Evolutionary conservation across 169 alveolate species (phyloP), one percentile per base, ranked within the genome.

Genomic region (Plasmodium gonderi): DNA sequence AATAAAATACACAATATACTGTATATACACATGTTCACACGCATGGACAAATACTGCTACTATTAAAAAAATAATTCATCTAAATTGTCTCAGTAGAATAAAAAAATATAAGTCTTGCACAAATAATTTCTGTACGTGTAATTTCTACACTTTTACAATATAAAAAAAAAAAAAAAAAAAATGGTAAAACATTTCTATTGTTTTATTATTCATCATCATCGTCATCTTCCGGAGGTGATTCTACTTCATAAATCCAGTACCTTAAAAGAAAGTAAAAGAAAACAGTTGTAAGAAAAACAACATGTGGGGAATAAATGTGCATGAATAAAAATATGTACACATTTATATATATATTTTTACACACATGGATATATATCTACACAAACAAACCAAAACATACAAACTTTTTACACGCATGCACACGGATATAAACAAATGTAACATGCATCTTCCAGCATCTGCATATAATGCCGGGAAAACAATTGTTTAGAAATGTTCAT

Each of bases 171-270:
- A 26, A 20, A 77, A 78, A 79, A 79, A 79, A 69, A 69, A 69
- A 72, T 72, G 5, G 78, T 36, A 44, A 45, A 44, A 44, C 23
- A 85, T 69, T 79, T 2, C 45, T 42, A 6, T 80, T 75, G 40
- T 38, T 64, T 26, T 76, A 65, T 9, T 90, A n/a, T n/a, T n/a
- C n/a, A n/a, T n/a, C 80, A 12, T 78, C 91, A 47, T 95, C 95
- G 36, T 95, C 94, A 33, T 92, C 96, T 36, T 95, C 96, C n/a
- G 97, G 96, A 2, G 98, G 98, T 11, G 98, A 96, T 72, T 97
- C 98, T 45, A 97, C 98, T 80, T 97, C 98, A 94, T 97, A 97
- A 11, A 97, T 96, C 98, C 98, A 97, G 81, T 97, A 96, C 96
- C 96, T 94, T 81, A 33, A 78, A 69, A 78, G 14, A 26, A 64